phyloP scores from a whole-genome alignment of 805 yeast genomes.

The Myxozyma sirexii region DNA sequence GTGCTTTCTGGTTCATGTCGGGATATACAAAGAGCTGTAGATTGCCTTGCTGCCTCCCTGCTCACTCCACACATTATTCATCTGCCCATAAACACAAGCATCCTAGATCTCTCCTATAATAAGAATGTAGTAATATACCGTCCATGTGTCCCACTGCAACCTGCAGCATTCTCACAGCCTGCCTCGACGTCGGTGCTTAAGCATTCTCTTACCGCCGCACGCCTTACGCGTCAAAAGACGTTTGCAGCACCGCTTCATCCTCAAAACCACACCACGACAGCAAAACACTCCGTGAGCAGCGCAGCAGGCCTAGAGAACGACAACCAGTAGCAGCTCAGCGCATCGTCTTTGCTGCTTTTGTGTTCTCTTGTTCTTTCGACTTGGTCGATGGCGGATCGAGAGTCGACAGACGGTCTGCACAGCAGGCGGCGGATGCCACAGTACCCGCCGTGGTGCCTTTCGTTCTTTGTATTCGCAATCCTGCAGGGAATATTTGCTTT shows the following conservation, averaged over 20 bases:
- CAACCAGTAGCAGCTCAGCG: background rate
- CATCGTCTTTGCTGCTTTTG: background rate
- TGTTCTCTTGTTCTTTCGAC: background rate
- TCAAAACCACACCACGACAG: background rate
- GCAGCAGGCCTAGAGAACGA: background rate
- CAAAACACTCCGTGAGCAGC: background rate
- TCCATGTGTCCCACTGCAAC: too few relatives aligned
- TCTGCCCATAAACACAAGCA: too few relatives aligned
- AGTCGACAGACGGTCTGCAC: background rate
- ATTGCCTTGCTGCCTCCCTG: too few relatives aligned
- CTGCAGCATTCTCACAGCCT: too few relatives aligned
- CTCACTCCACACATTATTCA: too few relatives aligned
- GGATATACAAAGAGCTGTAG: too few relatives aligned
- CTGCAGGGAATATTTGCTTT: constrained; percentile 23
- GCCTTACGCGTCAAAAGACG: background rate
- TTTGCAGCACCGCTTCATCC: background rate
- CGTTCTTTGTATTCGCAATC: constrained; percentile 20
- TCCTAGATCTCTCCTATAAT: too few relatives aligned
- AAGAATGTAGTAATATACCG: too few relatives aligned
- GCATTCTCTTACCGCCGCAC: too few relatives aligned
- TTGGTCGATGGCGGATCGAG: background rate
- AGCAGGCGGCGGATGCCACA: background rate
- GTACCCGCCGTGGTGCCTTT: constrained; percentile 25
- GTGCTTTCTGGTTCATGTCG: too few relatives aligned
- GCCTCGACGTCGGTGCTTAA: too few relatives aligned